Base-by-base conservation (phyloP, 306 rosid species). In the Argentina anserina region DNA sequence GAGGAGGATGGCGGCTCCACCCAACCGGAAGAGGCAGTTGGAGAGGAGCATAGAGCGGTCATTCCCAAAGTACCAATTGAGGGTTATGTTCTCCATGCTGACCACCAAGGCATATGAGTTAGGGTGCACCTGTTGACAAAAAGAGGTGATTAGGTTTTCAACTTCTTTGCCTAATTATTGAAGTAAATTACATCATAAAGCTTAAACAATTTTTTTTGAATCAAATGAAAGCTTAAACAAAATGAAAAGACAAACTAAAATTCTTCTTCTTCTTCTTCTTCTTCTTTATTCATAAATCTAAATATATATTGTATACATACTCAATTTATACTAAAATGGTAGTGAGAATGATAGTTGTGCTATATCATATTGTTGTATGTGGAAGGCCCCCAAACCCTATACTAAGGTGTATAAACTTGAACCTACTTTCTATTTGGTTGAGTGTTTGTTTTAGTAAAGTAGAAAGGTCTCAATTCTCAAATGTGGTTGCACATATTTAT, bases 21-120 rank as follows among this genome's bases (percentile, higher is more conserved):
- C 98, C 87, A 90, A 67, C 28, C 98, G 85, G 61, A 93, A 93
- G 41, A 93, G 91, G 77, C 98, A 93, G 69, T 93, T 93, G 2
- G 97, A 87, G 64, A 93, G 90, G 0, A 93, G 79, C 98, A 90
- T 93, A 1, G 98, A 85, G 0, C 93, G 73, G 79, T 90, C 92
- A 82, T 93, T 93, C 50, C 98, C 98, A 14, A 89, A 75, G 79
- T 93, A 93, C 96, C 93, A 90, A 62, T 90, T 90, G 8, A 90
- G 89, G 2, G 97, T 90, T 28, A 93, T 93, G 84, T 93, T 93
- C 86, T 93, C 98, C 89, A 82, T 90, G 88, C 93, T 90, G 4
- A 93, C 91, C 33, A 90, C 97, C 3, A 93, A 74, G 7, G 96
- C 98, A 41, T 90, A 93, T 0, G 93, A 90, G 78, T 90, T 90